These are phyloP conservation scores for Triticum monococcum DNA, from an alignment of 176 grass and related monocot species.

Conservation along the genomic window DNA sequence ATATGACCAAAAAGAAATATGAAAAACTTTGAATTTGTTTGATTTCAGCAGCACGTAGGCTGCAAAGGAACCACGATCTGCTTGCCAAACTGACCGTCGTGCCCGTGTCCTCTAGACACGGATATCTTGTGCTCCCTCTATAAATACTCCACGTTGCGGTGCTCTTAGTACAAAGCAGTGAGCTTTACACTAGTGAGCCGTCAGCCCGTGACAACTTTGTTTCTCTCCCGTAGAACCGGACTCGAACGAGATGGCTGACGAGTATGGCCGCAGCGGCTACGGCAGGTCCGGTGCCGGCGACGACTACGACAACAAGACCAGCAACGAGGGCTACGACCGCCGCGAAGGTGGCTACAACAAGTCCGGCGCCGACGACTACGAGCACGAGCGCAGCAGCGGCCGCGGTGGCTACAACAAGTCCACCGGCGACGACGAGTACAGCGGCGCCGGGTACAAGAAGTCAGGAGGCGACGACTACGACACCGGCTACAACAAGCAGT, in stretches of 20 bases:
- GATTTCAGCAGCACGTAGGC: neutral
- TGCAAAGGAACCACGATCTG: neutral
- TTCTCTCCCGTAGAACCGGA: neutral
- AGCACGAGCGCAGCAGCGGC: neutral
- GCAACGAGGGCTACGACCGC: constrained; percentile 10
- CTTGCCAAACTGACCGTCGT: neutral
- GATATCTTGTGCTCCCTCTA: constrained; percentile 12
- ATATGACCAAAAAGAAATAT: too few relatives aligned
- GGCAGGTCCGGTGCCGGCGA: constrained; percentile 12
- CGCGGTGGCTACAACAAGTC: constrained; percentile 17
- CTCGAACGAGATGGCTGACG: constrained; percentile 37
- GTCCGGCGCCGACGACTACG: neutral
- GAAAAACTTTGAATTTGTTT: neutral
- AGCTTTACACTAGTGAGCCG: neutral
- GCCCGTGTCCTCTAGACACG: neutral
- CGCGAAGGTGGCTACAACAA: constrained; percentile 16
- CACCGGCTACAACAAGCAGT: neutral
- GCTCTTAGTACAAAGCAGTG: constrained; percentile 4
- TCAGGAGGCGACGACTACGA: neutral
- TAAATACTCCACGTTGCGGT: constrained; percentile 31
- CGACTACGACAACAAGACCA: constrained; percentile 8
- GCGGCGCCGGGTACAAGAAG: constrained; percentile 13
- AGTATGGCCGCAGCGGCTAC: constrained; percentile 37
- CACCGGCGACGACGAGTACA: neutral
- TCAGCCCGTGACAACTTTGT: neutral